These are phyloP conservation scores for Elaeagnus macrophylla DNA, from an alignment of 306 rosid species.

Conservation along the genomic window DNA sequence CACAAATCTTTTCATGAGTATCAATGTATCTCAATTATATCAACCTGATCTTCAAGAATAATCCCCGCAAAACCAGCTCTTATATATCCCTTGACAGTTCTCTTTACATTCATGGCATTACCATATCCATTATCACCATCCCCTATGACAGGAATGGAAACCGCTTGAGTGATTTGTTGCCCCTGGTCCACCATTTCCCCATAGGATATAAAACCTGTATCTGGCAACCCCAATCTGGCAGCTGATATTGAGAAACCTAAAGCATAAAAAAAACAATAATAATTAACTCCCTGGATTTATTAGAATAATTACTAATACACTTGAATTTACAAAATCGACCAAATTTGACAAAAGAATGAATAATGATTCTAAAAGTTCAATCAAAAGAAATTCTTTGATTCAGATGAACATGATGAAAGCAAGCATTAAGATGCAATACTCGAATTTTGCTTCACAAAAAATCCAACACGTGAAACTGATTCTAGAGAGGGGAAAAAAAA, in stretches of 20 bases:
- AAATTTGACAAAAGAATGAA: background rate
- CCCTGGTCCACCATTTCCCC: conserved; percentile 86
- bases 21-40: background rate
- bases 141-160: conserved; percentile 73
- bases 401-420: too few species aligned
- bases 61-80: conserved; percentile 80
- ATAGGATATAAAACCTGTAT: conserved; percentile 67
- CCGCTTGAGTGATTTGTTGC: conserved; percentile 52
- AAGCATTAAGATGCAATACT: too few species aligned
- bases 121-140: conserved; percentile 93
- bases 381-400: too few species aligned
- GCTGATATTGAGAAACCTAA: conserved; percentile 77
- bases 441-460: too few species aligned
- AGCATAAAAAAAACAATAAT: conserved; percentile 3
- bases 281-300: background rate
- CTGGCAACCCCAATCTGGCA: conserved; percentile 74
- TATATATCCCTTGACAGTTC: conserved; percentile 75
- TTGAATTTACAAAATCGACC: background rate
- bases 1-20: background rate
- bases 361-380: too few species aligned
- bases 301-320: background rate
- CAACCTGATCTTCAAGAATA: conserved; percentile 82
- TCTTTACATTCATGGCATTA: conserved; percentile 78
- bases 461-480: too few species aligned
- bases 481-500: too few species aligned